Base-by-base conservation (phyloP, 148 eudicot species). In the Vaccinium macrocarpon region DNA sequence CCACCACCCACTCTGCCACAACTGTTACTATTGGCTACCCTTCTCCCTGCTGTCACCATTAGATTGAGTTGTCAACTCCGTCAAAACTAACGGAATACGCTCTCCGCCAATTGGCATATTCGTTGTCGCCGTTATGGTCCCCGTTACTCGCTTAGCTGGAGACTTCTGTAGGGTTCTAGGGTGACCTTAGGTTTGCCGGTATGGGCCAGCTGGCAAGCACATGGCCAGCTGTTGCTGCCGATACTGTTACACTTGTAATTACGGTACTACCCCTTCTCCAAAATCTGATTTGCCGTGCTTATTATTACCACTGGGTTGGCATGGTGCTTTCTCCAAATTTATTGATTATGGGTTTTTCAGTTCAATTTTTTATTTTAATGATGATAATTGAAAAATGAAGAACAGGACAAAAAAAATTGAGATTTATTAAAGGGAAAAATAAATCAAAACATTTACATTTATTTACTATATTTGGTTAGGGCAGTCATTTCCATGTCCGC, bases 131-230 rank as follows among this genome's bases (percentile, higher is more conserved):
- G 81, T 84, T 4, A 55, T 9, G 52, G 10, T 84, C 56, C 49
- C 84, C 79, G 86, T 84, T 18, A 61, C n/a, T 11, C 42, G 88
- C 90, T 82, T 86, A 88, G 90, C 90, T 90, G 91, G 91, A 84
- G 23, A 86, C 86, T 88, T 86, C 82, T 88, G 72, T 72, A 23
- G 10, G 10, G 18, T 64, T 88, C 62, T 72, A 23, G 10, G 10
- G 18, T 64, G 38, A 13, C 8, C 48, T 5, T 29, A 35, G 77
- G 84, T 59, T 25, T 77, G 23, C 53, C 76, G 66, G 72, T 82
- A 74, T 82, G 90, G 88, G 85, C 88, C 88, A 88, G 87, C 89
- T 90, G 90, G 90, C 89, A 79, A 2, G 84, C 89, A 89, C 90
- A 87, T 89, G 90, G 88, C 84, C 89, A 87, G 85, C 85, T 71